A percentile compares a stretch with the other conserved stretches of the same genome.
Conservation (phyloP, 106 monocot genomes). For the Apostasia shenzhenica region DNA sequence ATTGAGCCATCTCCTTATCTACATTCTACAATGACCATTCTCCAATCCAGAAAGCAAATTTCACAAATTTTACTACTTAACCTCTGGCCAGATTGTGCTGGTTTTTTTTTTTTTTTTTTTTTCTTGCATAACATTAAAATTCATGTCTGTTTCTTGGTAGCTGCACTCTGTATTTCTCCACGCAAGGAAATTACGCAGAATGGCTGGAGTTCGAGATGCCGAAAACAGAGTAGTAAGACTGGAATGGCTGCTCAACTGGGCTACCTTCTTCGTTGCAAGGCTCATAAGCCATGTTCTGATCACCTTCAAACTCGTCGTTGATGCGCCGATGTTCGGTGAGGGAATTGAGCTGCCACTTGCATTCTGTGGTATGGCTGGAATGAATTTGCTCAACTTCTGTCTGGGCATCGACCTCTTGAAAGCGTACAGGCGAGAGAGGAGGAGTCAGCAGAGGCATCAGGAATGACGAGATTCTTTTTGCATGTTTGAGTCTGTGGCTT, state of each 20-base stretch:
- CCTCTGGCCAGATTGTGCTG: no score
- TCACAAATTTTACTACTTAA: no score
- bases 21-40: no score
- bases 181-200: slow-evolving; percentile 69
- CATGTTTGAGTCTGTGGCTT: neutral
- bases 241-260: slow-evolving; percentile 85
- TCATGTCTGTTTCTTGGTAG: slow-evolving; percentile 25
- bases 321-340: slow-evolving; percentile 62
- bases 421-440: slow-evolving; percentile 54
- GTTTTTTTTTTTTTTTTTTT: no score
- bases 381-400: slow-evolving; percentile 81
- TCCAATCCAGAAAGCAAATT: no score
- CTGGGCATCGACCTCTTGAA: slow-evolving; percentile 75
- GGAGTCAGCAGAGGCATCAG: slow-evolving; percentile 27
- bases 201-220: slow-evolving; percentile 55
- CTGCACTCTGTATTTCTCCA: slow-evolving; percentile 89
- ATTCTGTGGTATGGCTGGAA: slow-evolving; percentile 81
- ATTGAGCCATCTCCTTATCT: no score
- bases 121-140: no score
- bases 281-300: slow-evolving; percentile 63
- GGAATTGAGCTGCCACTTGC: slow-evolving; percentile 93
- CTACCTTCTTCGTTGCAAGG: slow-evolving; percentile 53
- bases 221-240: slow-evolving; percentile 29
- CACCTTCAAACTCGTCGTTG: slow-evolving; percentile 73
- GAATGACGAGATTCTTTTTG: slow-evolving; percentile 18